These are phyloP conservation scores for Xylaria grammica DNA, from an alignment of 495 filamentous ascomycete genomes.

Conservation along the genomic window DNA sequence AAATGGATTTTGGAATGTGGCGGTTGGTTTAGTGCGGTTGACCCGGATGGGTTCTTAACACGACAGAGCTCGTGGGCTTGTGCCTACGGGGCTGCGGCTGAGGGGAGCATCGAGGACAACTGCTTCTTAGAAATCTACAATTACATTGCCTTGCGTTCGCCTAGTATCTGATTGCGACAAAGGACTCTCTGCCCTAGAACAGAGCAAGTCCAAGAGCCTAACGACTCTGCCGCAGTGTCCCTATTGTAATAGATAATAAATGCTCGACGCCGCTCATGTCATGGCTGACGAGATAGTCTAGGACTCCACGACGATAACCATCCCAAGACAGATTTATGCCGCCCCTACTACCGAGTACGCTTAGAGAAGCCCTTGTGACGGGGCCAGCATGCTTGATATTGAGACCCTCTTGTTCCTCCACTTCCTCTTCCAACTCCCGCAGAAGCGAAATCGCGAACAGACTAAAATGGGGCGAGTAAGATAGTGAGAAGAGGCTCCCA, in stretches of 20 bases:
- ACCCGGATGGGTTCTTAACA: neutral
- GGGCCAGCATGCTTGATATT: conserved; percentile 71
- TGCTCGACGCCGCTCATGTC: conserved; percentile 70
- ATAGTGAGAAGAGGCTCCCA: conserved; percentile 68
- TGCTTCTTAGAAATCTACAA: no score
- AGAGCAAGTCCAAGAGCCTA: neutral
- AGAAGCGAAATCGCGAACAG: conserved; percentile 71
- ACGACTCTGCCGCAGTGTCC: conserved; percentile 58
- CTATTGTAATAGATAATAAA: conserved; percentile 86
- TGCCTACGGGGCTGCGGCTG: no score
- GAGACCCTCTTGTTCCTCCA: conserved; percentile 49
- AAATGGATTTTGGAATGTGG: neutral
- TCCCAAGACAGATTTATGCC: conserved; percentile 73
- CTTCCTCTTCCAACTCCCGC: conserved; percentile 66
- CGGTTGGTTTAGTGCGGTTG: neutral
- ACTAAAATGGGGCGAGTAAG: conserved; percentile 68
- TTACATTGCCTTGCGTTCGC: neutral
- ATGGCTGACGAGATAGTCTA: conserved; percentile 69
- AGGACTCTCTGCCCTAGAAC: neutral
- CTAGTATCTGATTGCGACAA: neutral
- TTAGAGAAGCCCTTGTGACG: conserved; percentile 71
- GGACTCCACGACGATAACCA: conserved; percentile 75
- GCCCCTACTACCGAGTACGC: conserved; percentile 66
- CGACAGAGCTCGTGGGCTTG: no score
- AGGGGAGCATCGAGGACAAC: neutral